Base-by-base conservation (phyloP, 495 filamentous ascomycete species). In the Hypoxylon lienhwacheense region DNA sequence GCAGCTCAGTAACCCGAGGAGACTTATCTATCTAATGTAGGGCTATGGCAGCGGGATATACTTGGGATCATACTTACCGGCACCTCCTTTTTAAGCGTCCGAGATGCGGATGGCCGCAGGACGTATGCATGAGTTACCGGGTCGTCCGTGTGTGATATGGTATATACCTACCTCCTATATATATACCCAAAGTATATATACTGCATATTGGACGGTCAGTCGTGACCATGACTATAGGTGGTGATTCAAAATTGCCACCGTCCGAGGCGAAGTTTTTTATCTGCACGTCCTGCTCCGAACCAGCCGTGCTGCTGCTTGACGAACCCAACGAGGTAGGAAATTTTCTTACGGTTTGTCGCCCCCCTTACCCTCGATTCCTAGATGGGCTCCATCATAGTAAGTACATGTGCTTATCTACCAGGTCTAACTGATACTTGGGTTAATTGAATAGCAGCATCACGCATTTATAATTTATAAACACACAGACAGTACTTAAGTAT, bases 211-310 rank as follows among this genome's bases (percentile, higher is more conserved):
- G 7, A 47, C 41, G 21, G 35, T 35, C 33, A 46, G 43, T 28
- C 28, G 40, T 39, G 47, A 41, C 43, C 14, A 47, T 26, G 8
- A 32, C 19, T 37, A 45, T 34, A 42, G 28, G 21, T 51, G 45
- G 42, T 20, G 29, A 35, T 28, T 24, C 19, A 43, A 34, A 33
- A 35, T 43, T 42, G 51, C 46, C 51, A 17, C 45, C 16, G 50
- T 43, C 34, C 51, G 46, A 55, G 51, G 46, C 51, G 24, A 61
- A 56, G 58, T 46, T 47, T 55, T 48, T 34, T 35, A 26, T 10
- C 29, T 61, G 47, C 31, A 48, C 8, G 15, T 46, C 32, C 17
- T 26, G 22, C 28, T 26, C 56, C 46, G 40, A 42, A 34, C 41
- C 39, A 54, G 26, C 56, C 45, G 56, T 39, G 36, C 12, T 19